Evolutionary conservation across 768 basidiomycete species (phyloP).

Genomic region (Tulasnella sp.): DNA sequence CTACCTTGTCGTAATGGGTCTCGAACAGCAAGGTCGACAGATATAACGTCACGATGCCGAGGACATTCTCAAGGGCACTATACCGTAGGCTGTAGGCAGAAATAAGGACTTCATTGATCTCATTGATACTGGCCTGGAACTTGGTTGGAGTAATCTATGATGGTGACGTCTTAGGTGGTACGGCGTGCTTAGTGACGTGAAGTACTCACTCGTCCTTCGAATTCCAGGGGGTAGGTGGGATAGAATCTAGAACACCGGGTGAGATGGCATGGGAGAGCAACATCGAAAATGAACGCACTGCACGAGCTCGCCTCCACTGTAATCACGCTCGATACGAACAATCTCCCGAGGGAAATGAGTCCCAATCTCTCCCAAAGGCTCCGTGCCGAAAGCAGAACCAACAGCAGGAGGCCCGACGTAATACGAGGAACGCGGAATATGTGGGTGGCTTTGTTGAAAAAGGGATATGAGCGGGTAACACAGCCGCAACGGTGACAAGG

Average conservation of each 20-base stretch:
- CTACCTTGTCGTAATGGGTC: slow-evolving; percentile 74
- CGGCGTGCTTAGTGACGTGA: background rate
- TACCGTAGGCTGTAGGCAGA: slow-evolving; percentile 68
- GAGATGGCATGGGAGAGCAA: background rate
- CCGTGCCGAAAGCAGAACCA: slow-evolving; percentile 69
- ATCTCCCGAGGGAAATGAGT: slow-evolving; percentile 86
- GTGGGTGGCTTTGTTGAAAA: background rate
- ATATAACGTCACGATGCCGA: slow-evolving; percentile 72
- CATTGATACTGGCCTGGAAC: slow-evolving; percentile 80
- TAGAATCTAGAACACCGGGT: slow-evolving; percentile 48
- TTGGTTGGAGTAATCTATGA: slow-evolving; percentile 80
- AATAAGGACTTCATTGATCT: slow-evolving; percentile 78
- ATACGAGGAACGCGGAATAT: slow-evolving; percentile 60
- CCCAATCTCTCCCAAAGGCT: slow-evolving; percentile 74
- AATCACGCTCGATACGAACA: slow-evolving; percentile 84
- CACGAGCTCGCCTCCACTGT: slow-evolving; percentile 73
- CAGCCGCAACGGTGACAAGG: background rate
- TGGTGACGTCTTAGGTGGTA: background rate
- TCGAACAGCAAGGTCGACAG: slow-evolving; percentile 53
- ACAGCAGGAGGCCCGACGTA: slow-evolving; percentile 69
- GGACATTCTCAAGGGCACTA: slow-evolving; percentile 62
- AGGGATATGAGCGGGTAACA: background rate
- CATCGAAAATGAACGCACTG: slow-evolving; percentile 34
- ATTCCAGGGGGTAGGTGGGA: slow-evolving; percentile 76
- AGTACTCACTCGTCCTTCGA: slow-evolving; percentile 74